Evolutionary conservation across 257 asterid genomes (phyloP), one percentile per base, ranked within the genome.

Genomic region (Ligustrum vulgare): DNA sequence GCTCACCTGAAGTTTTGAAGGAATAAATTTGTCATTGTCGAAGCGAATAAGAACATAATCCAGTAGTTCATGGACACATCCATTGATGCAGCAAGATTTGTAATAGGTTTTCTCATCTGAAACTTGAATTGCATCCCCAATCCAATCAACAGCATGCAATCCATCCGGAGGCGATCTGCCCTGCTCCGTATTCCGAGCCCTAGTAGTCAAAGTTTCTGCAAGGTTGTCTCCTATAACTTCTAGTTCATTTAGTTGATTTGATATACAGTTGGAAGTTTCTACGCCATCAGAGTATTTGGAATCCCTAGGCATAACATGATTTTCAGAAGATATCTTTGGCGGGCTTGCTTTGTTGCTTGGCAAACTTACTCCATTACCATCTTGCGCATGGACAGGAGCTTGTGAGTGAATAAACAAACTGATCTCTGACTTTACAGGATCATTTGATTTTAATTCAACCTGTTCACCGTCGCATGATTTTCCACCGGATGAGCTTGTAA

Each of bases 1-100:
- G 74, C 84, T 87, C 73, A 92, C 98, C 98, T 87, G 93, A 79
- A 94, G 84, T 80, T 87, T 90, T 41, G 97, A 89, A 71, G 98
- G 98, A 76, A 85, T 73, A 72, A 85, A 72, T 85, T 82, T 89
- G 80, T 70, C 88, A 72, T 86, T 83, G 78, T 78, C 83, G 81
- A 77, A 81, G 69, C 80, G 91, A 80, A 90, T 72, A 76, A 88
- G 95, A 80, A 82, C 92, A 78, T 94, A 87, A 73, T 92, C 96
- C 80, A 56, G 83, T 31, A 73, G 74, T 76, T 83, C 87, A 76
- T 90, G 87, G 60, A 79, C 75, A 82, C 81, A 81, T 71, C 93
- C 97, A 56, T 82, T 85, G 77, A 94, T 80, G 87, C 83, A 67
- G 89, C 96, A 91, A 72, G 97, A 85, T 36, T 86, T 74, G 79